phyloP scores from a whole-genome alignment of 257 asterid species.

The Paulownia fortunei region DNA sequence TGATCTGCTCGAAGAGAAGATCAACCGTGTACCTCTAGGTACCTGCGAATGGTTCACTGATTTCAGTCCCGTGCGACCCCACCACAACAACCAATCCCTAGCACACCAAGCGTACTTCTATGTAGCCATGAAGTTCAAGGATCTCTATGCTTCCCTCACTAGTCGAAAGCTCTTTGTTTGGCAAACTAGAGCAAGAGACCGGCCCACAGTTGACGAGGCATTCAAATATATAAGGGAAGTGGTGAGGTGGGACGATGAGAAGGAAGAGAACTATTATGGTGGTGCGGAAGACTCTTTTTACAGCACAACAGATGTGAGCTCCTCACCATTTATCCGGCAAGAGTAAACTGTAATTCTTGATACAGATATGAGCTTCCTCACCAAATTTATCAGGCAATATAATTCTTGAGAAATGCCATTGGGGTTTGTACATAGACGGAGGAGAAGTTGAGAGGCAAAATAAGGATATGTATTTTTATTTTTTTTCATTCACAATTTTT shows the following conservation, averaged over 20 bases:
- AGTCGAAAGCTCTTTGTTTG: conserved; percentile 80
- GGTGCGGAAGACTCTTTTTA: conserved; percentile 84
- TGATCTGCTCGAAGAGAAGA: conserved; percentile 83
- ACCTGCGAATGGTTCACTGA: conserved; percentile 87
- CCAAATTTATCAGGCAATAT: neutral
- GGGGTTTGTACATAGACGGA: conserved; percentile 47
- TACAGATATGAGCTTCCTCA: no score
- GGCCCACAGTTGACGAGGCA: conserved; percentile 79
- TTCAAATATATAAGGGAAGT: conserved; percentile 86
- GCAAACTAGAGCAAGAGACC: conserved; percentile 85
- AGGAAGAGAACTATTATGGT: conserved; percentile 57
- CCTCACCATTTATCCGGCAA: conserved; percentile 56
- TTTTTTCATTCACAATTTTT: neutral
- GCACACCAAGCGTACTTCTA: conserved; percentile 93
- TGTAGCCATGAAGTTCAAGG: conserved; percentile 93
- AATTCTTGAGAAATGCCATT: conserved; percentile 22
- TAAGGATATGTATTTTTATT: no score
- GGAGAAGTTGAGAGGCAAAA: conserved; percentile 26
- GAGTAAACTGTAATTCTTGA: conserved; percentile 32
- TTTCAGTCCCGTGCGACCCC: conserved; percentile 73
- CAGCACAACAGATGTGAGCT: conserved; percentile 88
- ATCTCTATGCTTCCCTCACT: conserved; percentile 69
- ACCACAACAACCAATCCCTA: conserved; percentile 69
- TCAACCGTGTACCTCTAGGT: conserved; percentile 62
- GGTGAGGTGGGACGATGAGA: conserved; percentile 91